Base-by-base conservation (phyloP, 768 basidiomycete genomes). In the Tricholoma hemisulphureum region DNA sequence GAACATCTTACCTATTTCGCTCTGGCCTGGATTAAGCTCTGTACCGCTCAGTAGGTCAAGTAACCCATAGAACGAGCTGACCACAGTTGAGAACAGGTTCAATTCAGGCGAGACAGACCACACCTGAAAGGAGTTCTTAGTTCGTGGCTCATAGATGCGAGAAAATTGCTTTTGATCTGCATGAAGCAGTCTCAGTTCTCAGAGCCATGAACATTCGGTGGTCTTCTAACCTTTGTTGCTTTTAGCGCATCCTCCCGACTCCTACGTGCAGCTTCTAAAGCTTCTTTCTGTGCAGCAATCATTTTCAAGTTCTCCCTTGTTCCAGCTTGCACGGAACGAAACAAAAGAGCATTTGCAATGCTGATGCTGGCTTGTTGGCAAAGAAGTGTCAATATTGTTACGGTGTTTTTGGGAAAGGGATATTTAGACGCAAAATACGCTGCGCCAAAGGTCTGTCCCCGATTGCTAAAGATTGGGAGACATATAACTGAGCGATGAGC, bases 141-240 rank as follows among this genome's bases (percentile, higher is more conserved):
- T 66, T 91, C 88, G 61, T 89, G 89, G 62, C 85, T 87, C 87
- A 90, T 90, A 6, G 86, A 84, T 5, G 87, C 86, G 58, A 89
- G 69, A 64, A 90, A 89, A 63, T 88, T 89, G 66, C 87, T 88
- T 72, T 90, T 90, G 68, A 87, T 88, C 86, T 89, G 60, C 0
- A 57, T 34, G 45, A 14, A 26, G n/a, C 35, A 54, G 49, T 48
- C 16, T n/a, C 7, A 14, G 53, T n/a, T 54, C 29, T 48, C 41
- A 4, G 10, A 49, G n/a, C n/a, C n/a, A 29, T 18, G 2, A 49
- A n/a, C 16, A 49, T 28, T 18, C 46, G 11, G 24, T 6, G 13
- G 8, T 28, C n/a, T 14, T 53, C 68, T 49, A 55, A 83, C 86
- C 79, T 88, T 87, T 2, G 87, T 88, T 0, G 87, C 88, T 61